Evolutionary conservation across 495 filamentous ascomycete genomes (phyloP), one percentile per base, ranked within the genome.

Genomic region (Tuber borchii): DNA sequence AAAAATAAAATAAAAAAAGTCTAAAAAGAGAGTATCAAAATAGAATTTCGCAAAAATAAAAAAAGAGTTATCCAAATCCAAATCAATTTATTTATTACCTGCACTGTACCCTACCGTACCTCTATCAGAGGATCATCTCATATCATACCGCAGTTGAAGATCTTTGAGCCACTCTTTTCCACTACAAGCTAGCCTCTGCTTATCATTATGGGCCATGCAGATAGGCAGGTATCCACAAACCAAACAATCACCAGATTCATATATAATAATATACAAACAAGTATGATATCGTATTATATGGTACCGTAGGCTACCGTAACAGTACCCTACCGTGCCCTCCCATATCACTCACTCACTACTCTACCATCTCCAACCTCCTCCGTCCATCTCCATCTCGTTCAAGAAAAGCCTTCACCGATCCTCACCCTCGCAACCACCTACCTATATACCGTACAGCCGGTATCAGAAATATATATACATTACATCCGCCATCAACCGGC

Each of bases 281-380:
- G 34, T 37, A 37, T 37, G 34, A 37, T 37, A 37, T 34, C 65
- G 19, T 75, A 40, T 69, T 6, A 6, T 43, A 43, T 1, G 42
- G 10, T 43, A 43, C 42, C 42, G 42, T 43, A 43, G 61, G 75
- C 56, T 71, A 76, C 31, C 48, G 16, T 9, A 37, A 37, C 34
- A 37, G 34, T 37, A 20, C n/a, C 72, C 26, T 71, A 76, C 31
- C 48, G 16, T 9, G 9, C n/a, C 72, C 40, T 42, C 5, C 22
- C 71, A 71, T 69, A 77, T 40, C 74, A 71, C 40, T 48, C 34
- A 37, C 19, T 68, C 68, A 37, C 42, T n/a, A 26, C n/a, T 61
- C 51, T 16, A 9, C 51, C 42, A 40, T 40, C 22, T 51, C n/a
- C n/a, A 61, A 22, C n/a, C 10, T 61, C 51, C 51, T n/a, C n/a